phyloP scores from a whole-genome alignment of 1,284 basidiomycete species.

The Cutaneotrichosporon daszewskae region DNA sequence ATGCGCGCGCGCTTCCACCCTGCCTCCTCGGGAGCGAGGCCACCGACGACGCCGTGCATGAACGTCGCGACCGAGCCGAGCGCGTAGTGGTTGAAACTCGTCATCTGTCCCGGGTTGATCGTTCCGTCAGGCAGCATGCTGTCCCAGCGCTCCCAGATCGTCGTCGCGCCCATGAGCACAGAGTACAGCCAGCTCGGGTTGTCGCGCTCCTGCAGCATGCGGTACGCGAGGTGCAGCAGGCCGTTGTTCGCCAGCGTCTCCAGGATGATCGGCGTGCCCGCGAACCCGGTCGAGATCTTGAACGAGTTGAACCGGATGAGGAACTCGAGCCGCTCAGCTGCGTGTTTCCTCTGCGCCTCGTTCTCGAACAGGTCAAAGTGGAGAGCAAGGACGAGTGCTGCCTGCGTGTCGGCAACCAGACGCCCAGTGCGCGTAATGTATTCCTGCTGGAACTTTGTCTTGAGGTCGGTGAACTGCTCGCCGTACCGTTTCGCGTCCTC shows the following conservation, averaged over 20 bases:
- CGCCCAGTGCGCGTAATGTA: constrained; percentile 29
- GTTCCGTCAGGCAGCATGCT: constrained; percentile 30
- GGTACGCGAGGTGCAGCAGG: constrained; percentile 28
- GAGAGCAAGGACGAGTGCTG: constrained; percentile 26
- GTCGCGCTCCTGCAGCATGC: constrained; percentile 41
- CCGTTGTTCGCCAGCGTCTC: constrained; percentile 22
- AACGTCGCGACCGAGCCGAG: constrained; percentile 39
- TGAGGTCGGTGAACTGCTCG: constrained; percentile 10
- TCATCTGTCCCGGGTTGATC: constrained; percentile 42
- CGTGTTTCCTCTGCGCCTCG: neutral
- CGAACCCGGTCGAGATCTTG: constrained; percentile 38
- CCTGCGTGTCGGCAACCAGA: constrained; percentile 32
- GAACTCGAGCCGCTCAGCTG: constrained; percentile 19
- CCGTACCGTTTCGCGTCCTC: constrained; percentile 16
- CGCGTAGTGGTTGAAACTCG: constrained; percentile 45
- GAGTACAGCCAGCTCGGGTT: constrained; percentile 38
- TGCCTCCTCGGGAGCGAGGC: constrained; percentile 22
- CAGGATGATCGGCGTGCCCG: constrained; percentile 38
- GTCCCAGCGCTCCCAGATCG: constrained; percentile 44
- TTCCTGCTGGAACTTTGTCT: constrained; percentile 20
- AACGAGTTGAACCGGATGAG: constrained; percentile 21
- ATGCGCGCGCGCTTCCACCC: constrained; percentile 32
- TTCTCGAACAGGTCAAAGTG: constrained; percentile 24
- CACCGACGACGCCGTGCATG: constrained; percentile 34
- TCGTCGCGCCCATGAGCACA: too few species aligned